Evolutionary conservation across 1,139 yeast species (phyloP).

Genomic region (Pichia inconspicua): DNA sequence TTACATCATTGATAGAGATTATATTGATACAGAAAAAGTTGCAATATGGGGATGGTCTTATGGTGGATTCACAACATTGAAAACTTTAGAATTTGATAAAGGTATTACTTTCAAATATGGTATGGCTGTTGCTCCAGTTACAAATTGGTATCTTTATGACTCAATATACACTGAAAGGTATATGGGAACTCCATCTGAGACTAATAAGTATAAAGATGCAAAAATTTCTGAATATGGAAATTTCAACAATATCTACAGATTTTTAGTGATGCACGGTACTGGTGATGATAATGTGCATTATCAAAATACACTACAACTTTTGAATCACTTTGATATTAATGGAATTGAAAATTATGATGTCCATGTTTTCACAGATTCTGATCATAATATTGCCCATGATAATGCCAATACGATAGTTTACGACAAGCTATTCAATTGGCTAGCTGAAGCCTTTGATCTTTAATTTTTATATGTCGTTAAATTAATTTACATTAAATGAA

Average conservation of each 20-base stretch:
- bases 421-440: constrained; percentile 68
- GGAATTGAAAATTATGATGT: constrained; percentile 78
- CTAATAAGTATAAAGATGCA: constrained; percentile 36
- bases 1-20: constrained; percentile 46
- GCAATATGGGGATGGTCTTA: constrained; percentile 98
- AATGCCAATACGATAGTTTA: constrained; percentile 72
- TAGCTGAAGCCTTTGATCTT: constrained; percentile 51
- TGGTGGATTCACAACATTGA: constrained; percentile 75
- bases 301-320: constrained; percentile 70
- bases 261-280: constrained; percentile 87
- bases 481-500: neutral
- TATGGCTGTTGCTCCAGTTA: constrained; percentile 86
- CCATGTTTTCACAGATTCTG: constrained; percentile 89
- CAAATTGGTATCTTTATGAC: constrained; percentile 75
- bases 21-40: constrained; percentile 54
- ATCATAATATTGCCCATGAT: constrained; percentile 73
- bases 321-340: constrained; percentile 59
- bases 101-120: constrained; percentile 68
- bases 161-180: constrained; percentile 86
- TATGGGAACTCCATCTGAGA: constrained; percentile 61
- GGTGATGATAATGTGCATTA: constrained; percentile 96
- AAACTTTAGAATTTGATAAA: constrained; percentile 63
- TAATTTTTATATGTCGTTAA: neutral
- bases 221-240: constrained; percentile 41
- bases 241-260: constrained; percentile 47